Base-by-base conservation (phyloP, 2,329 filamentous ascomycete genomes). In the Trichoderma sp. region DNA sequence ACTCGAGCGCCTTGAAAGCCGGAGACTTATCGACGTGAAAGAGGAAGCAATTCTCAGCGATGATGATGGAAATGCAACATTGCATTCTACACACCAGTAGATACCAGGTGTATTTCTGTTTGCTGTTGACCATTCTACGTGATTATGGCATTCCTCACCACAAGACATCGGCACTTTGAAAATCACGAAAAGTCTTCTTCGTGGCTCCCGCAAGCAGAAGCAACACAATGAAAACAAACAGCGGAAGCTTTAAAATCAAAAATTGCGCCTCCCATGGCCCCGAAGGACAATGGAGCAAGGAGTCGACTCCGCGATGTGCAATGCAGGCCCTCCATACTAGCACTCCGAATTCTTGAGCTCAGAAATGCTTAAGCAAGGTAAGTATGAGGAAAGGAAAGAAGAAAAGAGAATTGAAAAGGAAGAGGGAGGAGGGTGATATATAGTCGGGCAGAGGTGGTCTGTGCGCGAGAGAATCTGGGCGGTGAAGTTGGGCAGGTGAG, bases 241-340 rank as follows among this genome's bases (percentile, higher is more conserved):
- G 64, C 7, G 8, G 12, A 30, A 17, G 70, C 81, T 4, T 50
- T 50, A 15, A 67, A 75, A 86, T 81, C 83, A 85, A 86, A 86
- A 86, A 86, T 86, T 86, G 64, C 81, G 81, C 81, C 81, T 79
- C 80, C 81, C 80, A 85, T 82, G 83, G 82, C 82, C 82, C 83
- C 84, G 82, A 85, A 85, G 83, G 81, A 82, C 83, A 85, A 84
- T 85, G 80, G 79, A 85, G 80, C 69, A 74, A 76, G 77, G 79
- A 81, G 59, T 77, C 74, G 80, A 83, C 81, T 80, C 84, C 83
- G 81, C 84, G 83, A 76, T 83, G 85, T 86, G 84, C 84, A 85
- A 86, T 86, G 84, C 84, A 86, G 84, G 84, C 80, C 79, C 81
- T 79, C 81, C 80, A 76, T 74, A 75, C 80, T 84, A 39, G 80